A percentile compares a stretch with the other conserved stretches of the same genome.
Conservation (phyloP, 2,329 filamentous ascomycete genomes). For the Coniochaeta sp. region DNA sequence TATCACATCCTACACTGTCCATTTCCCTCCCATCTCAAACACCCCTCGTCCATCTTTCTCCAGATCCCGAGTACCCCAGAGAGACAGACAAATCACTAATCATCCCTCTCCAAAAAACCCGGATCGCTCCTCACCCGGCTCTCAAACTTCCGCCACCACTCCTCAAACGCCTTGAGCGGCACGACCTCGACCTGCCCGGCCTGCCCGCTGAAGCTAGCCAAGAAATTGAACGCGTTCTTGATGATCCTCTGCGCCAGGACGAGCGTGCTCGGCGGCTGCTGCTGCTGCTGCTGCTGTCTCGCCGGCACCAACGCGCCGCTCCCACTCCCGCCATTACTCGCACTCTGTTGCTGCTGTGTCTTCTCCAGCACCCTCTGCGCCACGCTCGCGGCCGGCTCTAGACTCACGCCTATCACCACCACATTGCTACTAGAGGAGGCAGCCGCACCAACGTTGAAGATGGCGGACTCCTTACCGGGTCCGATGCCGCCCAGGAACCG, state of each 20-base stretch:
- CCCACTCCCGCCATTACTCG: no score
- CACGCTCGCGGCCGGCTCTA: slow-evolving; percentile 72
- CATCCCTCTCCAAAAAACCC: slow-evolving; percentile 72
- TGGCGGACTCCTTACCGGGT: slow-evolving; percentile 82
- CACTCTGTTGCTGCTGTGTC: no score
- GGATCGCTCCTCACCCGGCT: slow-evolving; percentile 78
- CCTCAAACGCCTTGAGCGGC: slow-evolving; percentile 88
- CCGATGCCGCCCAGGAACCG: slow-evolving; percentile 82
- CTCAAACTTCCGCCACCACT: slow-evolving; percentile 98
- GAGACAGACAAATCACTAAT: no score
- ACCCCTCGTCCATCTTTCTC: no score
- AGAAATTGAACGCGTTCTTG: slow-evolving; percentile 93
- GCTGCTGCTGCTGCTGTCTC: no score
- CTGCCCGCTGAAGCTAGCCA: slow-evolving; percentile 75
- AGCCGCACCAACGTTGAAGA: slow-evolving; percentile 62
- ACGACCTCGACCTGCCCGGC: slow-evolving; percentile 68
- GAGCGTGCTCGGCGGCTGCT: slow-evolving; percentile 64
- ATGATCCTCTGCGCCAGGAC: slow-evolving; percentile 89
- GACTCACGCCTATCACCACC: slow-evolving; percentile 74
- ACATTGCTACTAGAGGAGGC: slow-evolving; percentile 26
- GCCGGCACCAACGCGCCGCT: slow-evolving; percentile 17
- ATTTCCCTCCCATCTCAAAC: no score
- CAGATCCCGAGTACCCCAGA: no score
- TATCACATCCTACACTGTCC: no score
- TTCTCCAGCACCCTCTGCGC: slow-evolving; percentile 60